Conservation (phyloP, 192 early-diverging fungal genomes). For the Funneliformis geosporum region DNA sequence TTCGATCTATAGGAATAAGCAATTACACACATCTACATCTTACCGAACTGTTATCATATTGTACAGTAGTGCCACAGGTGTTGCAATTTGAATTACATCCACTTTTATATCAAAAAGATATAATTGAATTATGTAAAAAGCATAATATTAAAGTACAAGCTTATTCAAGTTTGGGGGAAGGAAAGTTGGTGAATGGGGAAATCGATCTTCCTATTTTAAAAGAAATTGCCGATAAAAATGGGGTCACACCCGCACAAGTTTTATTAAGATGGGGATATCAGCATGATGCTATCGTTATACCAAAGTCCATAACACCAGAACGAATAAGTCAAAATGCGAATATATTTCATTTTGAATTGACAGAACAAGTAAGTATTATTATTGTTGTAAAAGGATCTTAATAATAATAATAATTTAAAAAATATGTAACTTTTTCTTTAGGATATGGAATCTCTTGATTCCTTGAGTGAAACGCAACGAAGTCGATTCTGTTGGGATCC, state of each 20-base stretch:
- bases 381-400: not conserved
- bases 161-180: slow-evolving; percentile 74
- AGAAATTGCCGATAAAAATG: slow-evolving; percentile 20
- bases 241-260: slow-evolving; percentile 44
- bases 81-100: slow-evolving; percentile 77
- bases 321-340: slow-evolving; percentile 47
- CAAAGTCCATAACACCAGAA: slow-evolving; percentile 57
- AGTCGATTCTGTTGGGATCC: slow-evolving; percentile 32
- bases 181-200: slow-evolving; percentile 36
- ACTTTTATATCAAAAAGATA: slow-evolving; percentile 54
- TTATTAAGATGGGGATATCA: slow-evolving; percentile 70
- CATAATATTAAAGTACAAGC: slow-evolving; percentile 65
- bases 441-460: slow-evolving; percentile 30
- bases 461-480: not conserved
- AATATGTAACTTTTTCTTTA: not conserved
- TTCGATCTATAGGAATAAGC: slow-evolving; percentile 71
- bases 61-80: slow-evolving; percentile 62
- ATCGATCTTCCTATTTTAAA: slow-evolving; percentile 3
- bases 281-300: slow-evolving; percentile 64
- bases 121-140: slow-evolving; percentile 56
- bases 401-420: not conserved
- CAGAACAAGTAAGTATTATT: slow-evolving; percentile 38
- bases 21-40: slow-evolving; percentile 68
- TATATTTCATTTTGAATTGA: slow-evolving; percentile 52
- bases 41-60: slow-evolving; percentile 54